Evolutionary conservation across 208 protist genomes (phyloP).

Genomic region (Sergeia podlipaevii): DNA sequence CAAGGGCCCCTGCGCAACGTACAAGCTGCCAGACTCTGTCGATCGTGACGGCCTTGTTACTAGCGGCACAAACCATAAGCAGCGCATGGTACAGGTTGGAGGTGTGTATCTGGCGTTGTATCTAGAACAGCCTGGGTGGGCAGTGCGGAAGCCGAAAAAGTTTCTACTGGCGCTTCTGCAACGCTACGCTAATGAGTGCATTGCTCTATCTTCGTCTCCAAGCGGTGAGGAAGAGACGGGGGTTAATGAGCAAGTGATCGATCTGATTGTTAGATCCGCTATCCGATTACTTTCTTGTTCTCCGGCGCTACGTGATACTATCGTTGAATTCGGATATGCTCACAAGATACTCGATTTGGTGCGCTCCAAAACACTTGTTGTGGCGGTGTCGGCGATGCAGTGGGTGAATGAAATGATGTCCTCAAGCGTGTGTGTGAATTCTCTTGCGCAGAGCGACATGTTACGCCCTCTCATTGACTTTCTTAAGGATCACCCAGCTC

Average conservation of each 20-base stretch:
- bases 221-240: background rate
- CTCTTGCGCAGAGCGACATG: constrained; percentile 30
- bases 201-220: background rate
- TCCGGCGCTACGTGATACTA: constrained; percentile 46
- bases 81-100: constrained; percentile 52
- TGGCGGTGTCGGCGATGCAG: constrained; percentile 30
- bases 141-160: constrained; percentile 77
- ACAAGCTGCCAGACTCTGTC: constrained; percentile 37
- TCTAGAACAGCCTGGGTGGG: constrained; percentile 73
- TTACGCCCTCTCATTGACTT: constrained; percentile 41
- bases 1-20: constrained; percentile 30
- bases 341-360: constrained; percentile 46
- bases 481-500: constrained; percentile 11
- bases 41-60: background rate
- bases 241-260: constrained; percentile 13
- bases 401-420: constrained; percentile 55
- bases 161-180: constrained; percentile 75
- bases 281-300: constrained; percentile 44
- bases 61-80: background rate
- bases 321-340: constrained; percentile 65
- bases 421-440: constrained; percentile 59
- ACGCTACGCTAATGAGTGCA: constrained; percentile 33
- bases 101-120: constrained; percentile 83
- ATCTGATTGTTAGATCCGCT: constrained; percentile 43
- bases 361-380: background rate